Conservation (phyloP, 176 grass and related monocot genomes). For the Pontederia paniculata region DNA sequence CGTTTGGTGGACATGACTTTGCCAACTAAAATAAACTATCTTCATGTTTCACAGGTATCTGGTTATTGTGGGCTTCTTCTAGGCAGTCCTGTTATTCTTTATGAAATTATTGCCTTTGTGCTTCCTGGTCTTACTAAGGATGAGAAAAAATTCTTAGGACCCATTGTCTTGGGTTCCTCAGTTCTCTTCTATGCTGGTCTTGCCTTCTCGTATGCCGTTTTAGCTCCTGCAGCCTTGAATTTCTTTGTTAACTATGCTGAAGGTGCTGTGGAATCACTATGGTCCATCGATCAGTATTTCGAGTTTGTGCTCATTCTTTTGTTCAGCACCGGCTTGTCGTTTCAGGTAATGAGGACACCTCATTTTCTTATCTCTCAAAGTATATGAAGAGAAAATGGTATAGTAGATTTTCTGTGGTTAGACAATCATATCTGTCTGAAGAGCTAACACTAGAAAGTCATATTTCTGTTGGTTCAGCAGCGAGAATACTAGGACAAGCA, state of each 20-base stretch:
- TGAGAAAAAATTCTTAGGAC: constrained; percentile 76
- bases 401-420: too few relatives aligned
- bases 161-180: constrained; percentile 93
- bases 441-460: too few relatives aligned
- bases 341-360: constrained; percentile 51
- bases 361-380: too few relatives aligned
- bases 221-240: constrained; percentile 80
- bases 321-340: constrained; percentile 92
- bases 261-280: constrained; percentile 87
- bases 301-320: constrained; percentile 91
- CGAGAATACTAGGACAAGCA: too few relatives aligned
- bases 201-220: constrained; percentile 78
- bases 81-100: constrained; percentile 86
- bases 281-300: constrained; percentile 98
- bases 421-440: too few relatives aligned
- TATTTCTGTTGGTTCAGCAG: too few relatives aligned
- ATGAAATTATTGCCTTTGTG: constrained; percentile 93
- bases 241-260: constrained; percentile 97
- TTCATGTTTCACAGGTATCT: constrained; percentile 57
- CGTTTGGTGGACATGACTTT: background rate
- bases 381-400: too few relatives aligned
- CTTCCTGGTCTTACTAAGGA: constrained; percentile 86
- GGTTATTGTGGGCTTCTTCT: constrained; percentile 94
- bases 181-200: constrained; percentile 88
- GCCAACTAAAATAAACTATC: background rate